Evolutionary conservation across 345 rosid species (phyloP).

Genomic region (Noccaea caerulescens): DNA sequence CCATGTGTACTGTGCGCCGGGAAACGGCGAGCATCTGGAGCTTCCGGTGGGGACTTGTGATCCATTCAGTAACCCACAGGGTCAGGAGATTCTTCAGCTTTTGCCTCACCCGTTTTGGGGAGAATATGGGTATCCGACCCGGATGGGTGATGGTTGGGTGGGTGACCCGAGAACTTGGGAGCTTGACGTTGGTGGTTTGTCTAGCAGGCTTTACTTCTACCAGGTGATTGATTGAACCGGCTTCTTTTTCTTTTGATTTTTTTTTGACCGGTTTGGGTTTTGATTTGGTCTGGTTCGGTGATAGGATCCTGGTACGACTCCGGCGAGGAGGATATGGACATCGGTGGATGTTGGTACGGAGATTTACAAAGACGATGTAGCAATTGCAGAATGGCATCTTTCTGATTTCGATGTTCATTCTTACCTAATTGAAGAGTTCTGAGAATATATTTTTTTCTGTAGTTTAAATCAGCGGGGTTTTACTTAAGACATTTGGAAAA

Average conservation of each 20-base stretch:
- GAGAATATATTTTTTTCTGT: too few species aligned
- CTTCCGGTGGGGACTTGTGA: slow-evolving; percentile 58
- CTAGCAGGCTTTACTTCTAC: slow-evolving; percentile 72
- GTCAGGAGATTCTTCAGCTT: slow-evolving; percentile 72
- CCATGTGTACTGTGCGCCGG: slow-evolving; percentile 75
- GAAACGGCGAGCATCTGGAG: slow-evolving; percentile 57
- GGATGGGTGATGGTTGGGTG: slow-evolving; percentile 68
- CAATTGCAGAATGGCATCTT: slow-evolving; percentile 62
- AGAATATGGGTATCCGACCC: slow-evolving; percentile 68
- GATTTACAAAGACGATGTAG: slow-evolving; percentile 56
- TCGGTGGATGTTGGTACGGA: slow-evolving; percentile 71
- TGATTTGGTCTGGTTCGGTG: slow-evolving; percentile 16
- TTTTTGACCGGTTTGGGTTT: background rate
- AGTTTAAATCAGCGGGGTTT: too few species aligned
- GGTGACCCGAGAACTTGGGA: slow-evolving; percentile 74
- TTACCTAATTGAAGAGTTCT: slow-evolving; percentile 28
- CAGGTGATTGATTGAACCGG: slow-evolving; percentile 50
- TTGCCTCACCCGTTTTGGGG: slow-evolving; percentile 78
- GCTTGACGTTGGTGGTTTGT: slow-evolving; percentile 67
- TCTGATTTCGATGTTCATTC: slow-evolving; percentile 61
- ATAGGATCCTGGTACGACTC: slow-evolving; percentile 66
- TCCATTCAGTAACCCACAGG: slow-evolving; percentile 77
- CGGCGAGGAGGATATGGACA: slow-evolving; percentile 71
- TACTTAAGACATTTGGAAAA: too few species aligned
- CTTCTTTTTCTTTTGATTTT: background rate